Conservation (phyloP, 352 stramenopile genomes). For the Phytophthora uliginosa region DNA sequence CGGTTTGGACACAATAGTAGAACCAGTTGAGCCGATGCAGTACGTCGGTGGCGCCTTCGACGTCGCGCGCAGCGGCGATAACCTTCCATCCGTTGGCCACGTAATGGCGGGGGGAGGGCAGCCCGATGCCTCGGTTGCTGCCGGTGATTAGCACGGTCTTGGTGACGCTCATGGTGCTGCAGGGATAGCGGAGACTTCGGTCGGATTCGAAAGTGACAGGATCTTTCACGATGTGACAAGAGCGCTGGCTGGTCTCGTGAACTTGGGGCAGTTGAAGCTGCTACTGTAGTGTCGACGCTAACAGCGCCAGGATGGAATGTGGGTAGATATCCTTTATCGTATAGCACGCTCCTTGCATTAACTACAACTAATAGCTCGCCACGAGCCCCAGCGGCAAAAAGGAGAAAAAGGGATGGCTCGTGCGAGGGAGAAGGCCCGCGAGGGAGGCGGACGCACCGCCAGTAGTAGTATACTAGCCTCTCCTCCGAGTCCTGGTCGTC, state of each 20-base stretch:
- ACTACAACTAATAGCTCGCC: constrained; percentile 47
- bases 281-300: not conserved
- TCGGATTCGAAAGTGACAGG: constrained; percentile 16
- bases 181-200: not conserved
- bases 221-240: not conserved
- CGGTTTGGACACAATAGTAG: not conserved
- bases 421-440: constrained; percentile 9
- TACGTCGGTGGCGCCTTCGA: constrained; percentile 48
- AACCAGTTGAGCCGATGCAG: not conserved
- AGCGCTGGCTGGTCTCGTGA: not conserved
- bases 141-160: constrained; percentile 75
- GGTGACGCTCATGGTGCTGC: constrained; percentile 21
- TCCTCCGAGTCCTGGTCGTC: constrained; percentile 12
- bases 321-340: constrained; percentile 38
- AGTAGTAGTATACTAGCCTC: constrained; percentile 21
- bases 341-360: constrained; percentile 48
- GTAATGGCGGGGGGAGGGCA: constrained; percentile 60
- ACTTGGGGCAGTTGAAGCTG: not conserved
- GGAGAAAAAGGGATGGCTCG: constrained; percentile 25
- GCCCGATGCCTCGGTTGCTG: constrained; percentile 65
- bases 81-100: constrained; percentile 57
- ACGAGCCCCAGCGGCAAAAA: constrained; percentile 41
- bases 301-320: not conserved
- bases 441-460: constrained; percentile 7
- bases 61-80: constrained; percentile 55